Percentiles rank a stretch among this genome's conserved stretches.
These are phyloP conservation scores for Botryotinia convoluta DNA, from an alignment of 2,329 filamentous ascomycete genomes.

Conservation along the genomic window DNA sequence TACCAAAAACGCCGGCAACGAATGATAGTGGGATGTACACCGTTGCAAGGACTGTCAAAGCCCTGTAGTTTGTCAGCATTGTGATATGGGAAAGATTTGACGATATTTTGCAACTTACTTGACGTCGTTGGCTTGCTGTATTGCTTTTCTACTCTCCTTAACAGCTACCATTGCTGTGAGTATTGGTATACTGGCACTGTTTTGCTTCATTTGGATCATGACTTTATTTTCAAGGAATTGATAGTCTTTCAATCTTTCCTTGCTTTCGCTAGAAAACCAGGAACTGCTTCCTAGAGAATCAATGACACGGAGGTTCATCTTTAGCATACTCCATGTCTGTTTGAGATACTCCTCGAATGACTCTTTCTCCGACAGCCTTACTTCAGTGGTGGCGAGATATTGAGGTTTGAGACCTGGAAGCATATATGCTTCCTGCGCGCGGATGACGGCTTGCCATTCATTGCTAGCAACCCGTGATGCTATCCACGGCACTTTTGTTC, in stretches of 20 bases:
- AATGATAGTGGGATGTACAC: not conserved
- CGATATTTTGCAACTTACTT: not conserved
- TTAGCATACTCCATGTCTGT: not conserved
- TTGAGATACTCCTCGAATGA: not conserved
- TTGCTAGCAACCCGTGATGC: not conserved
- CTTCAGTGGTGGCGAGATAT: not conserved
- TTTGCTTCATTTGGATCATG: not conserved
- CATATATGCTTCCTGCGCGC: not conserved
- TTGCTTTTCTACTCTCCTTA: not conserved
- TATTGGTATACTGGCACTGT: not conserved
- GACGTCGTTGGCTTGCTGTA: conserved; percentile 4
- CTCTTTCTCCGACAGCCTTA: not conserved
- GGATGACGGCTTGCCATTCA: not conserved
- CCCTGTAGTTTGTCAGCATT: not conserved
- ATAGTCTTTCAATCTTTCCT: not conserved
- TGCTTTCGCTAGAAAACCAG: accelerated
- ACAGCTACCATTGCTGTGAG: not conserved
- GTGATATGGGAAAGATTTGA: accelerated
- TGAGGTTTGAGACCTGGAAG: not conserved
- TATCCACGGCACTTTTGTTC: too few species aligned
- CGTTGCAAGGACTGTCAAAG: not conserved
- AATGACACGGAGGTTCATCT: not conserved
- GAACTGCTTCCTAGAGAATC: not conserved
- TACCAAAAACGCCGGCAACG: not conserved
- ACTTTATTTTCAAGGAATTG: not conserved